Conservation (phyloP, 2,329 filamentous ascomycete species). For the Diaporthe citrichinensis region DNA sequence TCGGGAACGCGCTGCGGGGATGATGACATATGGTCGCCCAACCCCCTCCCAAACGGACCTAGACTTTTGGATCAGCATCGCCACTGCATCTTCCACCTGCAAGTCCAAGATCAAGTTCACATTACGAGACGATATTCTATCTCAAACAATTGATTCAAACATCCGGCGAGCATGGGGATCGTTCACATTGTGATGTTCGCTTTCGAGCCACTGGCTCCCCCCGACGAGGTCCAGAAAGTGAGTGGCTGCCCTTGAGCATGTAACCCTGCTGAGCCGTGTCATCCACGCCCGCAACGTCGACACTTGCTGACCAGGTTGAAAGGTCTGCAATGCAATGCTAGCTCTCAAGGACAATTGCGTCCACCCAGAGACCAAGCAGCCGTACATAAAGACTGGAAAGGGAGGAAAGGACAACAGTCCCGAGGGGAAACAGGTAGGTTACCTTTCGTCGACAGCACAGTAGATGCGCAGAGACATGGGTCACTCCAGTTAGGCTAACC, state of each 20-base stretch:
- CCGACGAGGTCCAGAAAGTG: slow-evolving; percentile 70
- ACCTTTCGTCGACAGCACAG: background rate
- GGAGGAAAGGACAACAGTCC: slow-evolving; percentile 75
- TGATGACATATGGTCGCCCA: slow-evolving; percentile 16
- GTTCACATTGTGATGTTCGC: slow-evolving; percentile 79
- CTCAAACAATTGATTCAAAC: background rate
- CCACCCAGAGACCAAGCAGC: slow-evolving; percentile 69
- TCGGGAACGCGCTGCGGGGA: slow-evolving; percentile 22
- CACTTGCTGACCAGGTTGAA: background rate
- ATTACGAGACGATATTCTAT: background rate
- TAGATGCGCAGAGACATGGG: background rate
- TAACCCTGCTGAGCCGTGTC: background rate
- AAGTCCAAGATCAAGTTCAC: background rate
- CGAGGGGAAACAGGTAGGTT: slow-evolving; percentile 70
- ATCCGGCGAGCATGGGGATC: slow-evolving; percentile 67
- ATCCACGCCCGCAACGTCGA: background rate
- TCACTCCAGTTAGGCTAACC: background rate
- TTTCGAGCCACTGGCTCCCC: slow-evolving; percentile 67
- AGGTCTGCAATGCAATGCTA: slow-evolving; percentile 56
- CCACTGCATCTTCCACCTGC: background rate
- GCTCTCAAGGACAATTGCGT: slow-evolving; percentile 71
- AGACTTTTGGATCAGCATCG: background rate
- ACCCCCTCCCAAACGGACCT: background rate
- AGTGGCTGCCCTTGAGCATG: slow-evolving; percentile 48
- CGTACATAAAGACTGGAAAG: slow-evolving; percentile 71